Evolutionary conservation across 1,139 yeast species (phyloP).

Genomic region (Hansenula lynferdii): DNA sequence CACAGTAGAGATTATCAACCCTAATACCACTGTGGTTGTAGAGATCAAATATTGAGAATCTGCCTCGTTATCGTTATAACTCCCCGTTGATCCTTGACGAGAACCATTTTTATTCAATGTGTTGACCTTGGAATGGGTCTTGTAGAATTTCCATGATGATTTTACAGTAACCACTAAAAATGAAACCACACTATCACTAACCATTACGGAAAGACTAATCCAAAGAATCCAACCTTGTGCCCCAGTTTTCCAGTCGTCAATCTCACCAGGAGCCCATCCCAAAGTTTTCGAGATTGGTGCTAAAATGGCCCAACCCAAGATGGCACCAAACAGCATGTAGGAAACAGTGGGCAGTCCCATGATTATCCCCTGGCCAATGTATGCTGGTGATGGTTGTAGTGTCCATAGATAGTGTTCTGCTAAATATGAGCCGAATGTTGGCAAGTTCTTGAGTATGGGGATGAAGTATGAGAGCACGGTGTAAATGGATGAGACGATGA

Average conservation of each 20-base stretch:
- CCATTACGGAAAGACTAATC: conserved; percentile 92
- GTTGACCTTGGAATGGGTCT: neutral
- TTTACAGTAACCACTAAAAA: conserved; percentile 57
- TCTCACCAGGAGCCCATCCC: conserved; percentile 88
- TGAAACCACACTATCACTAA: conserved; percentile 84
- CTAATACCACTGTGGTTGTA: conserved; percentile 45
- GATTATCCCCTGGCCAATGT: conserved; percentile 94
- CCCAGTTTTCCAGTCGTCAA: conserved; percentile 90
- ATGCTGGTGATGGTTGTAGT: conserved; percentile 95
- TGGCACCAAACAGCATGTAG: conserved; percentile 85
- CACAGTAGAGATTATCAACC: conserved; percentile 59
- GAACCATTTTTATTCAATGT: neutral
- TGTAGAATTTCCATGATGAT: conserved; percentile 31
- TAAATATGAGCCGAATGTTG: conserved; percentile 67
- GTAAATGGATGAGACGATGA: conserved; percentile 63
- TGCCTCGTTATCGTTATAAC: conserved; percentile 7
- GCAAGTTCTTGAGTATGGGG: conserved; percentile 64
- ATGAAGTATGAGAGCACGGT: conserved; percentile 69
- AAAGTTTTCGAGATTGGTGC: conserved; percentile 69
- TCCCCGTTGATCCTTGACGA: neutral
- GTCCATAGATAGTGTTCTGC: conserved; percentile 76
- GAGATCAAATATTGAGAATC: conserved; percentile 49
- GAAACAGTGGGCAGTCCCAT: conserved; percentile 94
- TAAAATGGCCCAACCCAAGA: conserved; percentile 87
- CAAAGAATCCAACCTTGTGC: conserved; percentile 98